Percentiles rank a stretch among this genome's conserved stretches.
Conservation (phyloP, 169 alveolate genomes). For the Plasmodium gaboni region DNA sequence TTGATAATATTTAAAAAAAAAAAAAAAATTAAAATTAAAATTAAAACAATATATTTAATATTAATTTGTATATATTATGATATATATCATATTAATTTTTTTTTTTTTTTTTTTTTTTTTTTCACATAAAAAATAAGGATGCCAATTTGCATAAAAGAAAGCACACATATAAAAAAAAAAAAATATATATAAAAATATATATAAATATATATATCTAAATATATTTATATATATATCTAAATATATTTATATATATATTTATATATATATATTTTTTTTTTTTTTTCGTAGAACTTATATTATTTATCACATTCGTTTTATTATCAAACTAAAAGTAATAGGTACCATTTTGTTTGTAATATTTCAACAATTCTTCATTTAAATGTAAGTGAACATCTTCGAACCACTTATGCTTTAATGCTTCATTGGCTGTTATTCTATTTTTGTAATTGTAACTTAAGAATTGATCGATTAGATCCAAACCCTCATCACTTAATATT, state of each 20-base stretch:
- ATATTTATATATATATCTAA: not conserved
- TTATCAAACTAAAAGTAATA: constrained; percentile 32
- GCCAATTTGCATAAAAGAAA: not conserved
- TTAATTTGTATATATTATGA: too few species aligned
- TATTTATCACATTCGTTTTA: too few species aligned
- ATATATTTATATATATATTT: not conserved
- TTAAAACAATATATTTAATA: too few species aligned
- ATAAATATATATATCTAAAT: not conserved
- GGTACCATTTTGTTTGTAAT: constrained; percentile 61
- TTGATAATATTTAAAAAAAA: too few species aligned
- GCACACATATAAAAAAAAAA: not conserved
- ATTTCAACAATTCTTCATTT: constrained; percentile 32
- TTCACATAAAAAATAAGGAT: too few species aligned
- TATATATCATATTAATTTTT: too few species aligned
- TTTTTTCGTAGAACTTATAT: too few species aligned
- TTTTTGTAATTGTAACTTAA: constrained; percentile 85
- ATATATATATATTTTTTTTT: not conserved
- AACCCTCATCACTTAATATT: constrained; percentile 85
- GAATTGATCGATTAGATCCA: constrained; percentile 88
- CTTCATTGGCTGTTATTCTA: constrained; percentile 89
- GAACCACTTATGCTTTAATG: constrained; percentile 89
- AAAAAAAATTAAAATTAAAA: too few species aligned
- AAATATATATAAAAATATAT: not conserved
- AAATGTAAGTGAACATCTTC: constrained; percentile 77
- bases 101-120: too few species aligned